phyloP scores from a whole-genome alignment of 1,284 basidiomycete species.

The Omphalotus olearius region DNA sequence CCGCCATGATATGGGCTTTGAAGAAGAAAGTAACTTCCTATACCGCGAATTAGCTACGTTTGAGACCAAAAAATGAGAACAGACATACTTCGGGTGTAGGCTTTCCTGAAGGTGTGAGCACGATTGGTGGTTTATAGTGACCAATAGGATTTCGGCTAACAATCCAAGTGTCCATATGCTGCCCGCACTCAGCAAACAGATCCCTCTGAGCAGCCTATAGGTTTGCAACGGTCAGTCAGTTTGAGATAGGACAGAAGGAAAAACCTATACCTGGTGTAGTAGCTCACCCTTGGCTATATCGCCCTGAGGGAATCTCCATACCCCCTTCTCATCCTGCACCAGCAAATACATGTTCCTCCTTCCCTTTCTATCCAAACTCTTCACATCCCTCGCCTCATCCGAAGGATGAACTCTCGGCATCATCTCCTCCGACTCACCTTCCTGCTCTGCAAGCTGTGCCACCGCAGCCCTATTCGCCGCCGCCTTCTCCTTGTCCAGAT shows the following conservation, averaged over 20 bases:
- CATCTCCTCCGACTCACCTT: constrained; percentile 60
- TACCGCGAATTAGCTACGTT: constrained; percentile 2
- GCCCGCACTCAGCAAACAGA: constrained; percentile 63
- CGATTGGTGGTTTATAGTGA: constrained; percentile 26
- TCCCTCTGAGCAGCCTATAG: constrained; percentile 65
- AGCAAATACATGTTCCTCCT: constrained; percentile 87
- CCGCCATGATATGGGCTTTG: constrained; percentile 81
- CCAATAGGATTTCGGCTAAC: constrained; percentile 75
- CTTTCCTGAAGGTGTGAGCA: constrained; percentile 20
- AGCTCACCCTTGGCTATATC: constrained; percentile 58
- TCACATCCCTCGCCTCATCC: constrained; percentile 58
- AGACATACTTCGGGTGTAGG: constrained; percentile 29
- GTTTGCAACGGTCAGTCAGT: not conserved
- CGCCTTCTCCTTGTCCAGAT: constrained; percentile 36
- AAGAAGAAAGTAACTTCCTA: constrained; percentile 68
- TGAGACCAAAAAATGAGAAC: not conserved
- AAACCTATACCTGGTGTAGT: constrained; percentile 54
- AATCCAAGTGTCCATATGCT: constrained; percentile 79
- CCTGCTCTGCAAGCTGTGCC: constrained; percentile 60
- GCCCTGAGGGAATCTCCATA: constrained; percentile 83
- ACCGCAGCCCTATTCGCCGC: constrained; percentile 46
- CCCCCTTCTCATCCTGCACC: constrained; percentile 53
- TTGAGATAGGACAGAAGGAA: constrained; percentile 7
- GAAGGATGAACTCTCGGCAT: constrained; percentile 58
- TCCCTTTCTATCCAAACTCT: constrained; percentile 77